phyloP scores from a whole-genome alignment of 306 rosid genomes.

The Corylus americana region DNA sequence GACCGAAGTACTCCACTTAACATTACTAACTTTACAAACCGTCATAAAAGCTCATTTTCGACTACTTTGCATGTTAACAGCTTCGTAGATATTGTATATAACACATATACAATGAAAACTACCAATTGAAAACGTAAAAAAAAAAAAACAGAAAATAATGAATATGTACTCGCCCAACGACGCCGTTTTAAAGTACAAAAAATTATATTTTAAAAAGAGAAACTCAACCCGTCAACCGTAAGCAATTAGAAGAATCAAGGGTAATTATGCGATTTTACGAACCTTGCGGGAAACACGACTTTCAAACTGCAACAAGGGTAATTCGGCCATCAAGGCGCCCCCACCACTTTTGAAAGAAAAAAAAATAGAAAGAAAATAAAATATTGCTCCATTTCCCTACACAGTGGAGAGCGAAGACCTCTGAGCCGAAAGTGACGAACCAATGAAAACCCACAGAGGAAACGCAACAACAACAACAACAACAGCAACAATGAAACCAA shows the following conservation, averaged over 20 bases:
- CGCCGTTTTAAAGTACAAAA: no score
- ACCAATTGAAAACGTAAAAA: no score
- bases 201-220: no score
- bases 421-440: constrained; percentile 83
- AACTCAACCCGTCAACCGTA: neutral
- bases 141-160: no score
- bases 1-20: no score
- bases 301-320: constrained; percentile 34
- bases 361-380: neutral
- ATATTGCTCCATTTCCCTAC: constrained; percentile 37
- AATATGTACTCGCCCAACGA: no score
- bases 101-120: no score
- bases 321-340: neutral
- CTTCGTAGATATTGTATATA: no score
- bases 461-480: constrained; percentile 35
- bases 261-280: no score
- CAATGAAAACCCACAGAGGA: constrained; percentile 56
- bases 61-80: no score
- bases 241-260: neutral
- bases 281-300: constrained; percentile 3
- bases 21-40: no score
- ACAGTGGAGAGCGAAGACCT: constrained; percentile 53
- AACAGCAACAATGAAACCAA: constrained; percentile 18
- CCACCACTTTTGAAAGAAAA: neutral
- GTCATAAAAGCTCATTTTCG: no score